Evolutionary conservation across 2,329 filamentous ascomycete genomes (phyloP).

Genomic region (Epichloe scottii): DNA sequence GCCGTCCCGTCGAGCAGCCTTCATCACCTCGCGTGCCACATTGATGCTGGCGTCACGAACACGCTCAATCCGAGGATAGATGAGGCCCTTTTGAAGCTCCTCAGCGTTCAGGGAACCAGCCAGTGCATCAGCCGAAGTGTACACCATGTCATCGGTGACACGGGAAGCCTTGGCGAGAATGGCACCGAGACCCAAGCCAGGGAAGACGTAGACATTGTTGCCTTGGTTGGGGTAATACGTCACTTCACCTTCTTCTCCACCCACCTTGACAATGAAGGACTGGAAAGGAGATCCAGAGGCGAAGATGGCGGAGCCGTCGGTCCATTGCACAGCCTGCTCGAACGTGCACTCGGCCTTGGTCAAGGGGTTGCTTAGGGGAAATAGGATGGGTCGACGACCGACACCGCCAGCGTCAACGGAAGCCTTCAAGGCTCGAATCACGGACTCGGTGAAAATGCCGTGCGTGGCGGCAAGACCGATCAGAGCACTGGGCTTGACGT

Average conservation of each 20-base stretch:
- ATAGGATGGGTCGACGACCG: constrained; percentile 77
- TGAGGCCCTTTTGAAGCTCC: constrained; percentile 70
- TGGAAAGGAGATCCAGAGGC: constrained; percentile 91
- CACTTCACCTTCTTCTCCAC: constrained; percentile 39
- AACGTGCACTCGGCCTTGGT: constrained; percentile 97
- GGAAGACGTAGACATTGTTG: constrained; percentile 89
- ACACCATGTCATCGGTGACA: constrained; percentile 93
- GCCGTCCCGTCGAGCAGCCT: constrained; percentile 71
- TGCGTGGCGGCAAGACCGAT: constrained; percentile 91
- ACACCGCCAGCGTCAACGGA: constrained; percentile 50
- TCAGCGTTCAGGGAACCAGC: constrained; percentile 66
- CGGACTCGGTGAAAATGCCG: constrained; percentile 82
- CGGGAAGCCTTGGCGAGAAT: constrained; percentile 80
- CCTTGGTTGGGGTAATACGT: constrained; percentile 73
- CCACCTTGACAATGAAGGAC: constrained; percentile 51
- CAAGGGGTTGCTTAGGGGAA: constrained; percentile 91
- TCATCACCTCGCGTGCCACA: constrained; percentile 87
- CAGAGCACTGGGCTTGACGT: constrained; percentile 87
- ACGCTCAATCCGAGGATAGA: constrained; percentile 84
- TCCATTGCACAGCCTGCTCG: constrained; percentile 83
- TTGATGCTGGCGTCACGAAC: constrained; percentile 81
- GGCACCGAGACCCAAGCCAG: constrained; percentile 83
- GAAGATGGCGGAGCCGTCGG: constrained; percentile 83
- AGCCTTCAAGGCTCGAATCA: constrained; percentile 58
- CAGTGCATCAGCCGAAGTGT: constrained; percentile 76